Evolutionary conservation across 495 filamentous ascomycete genomes (phyloP).

Genomic region (Sporormia fimetaria): DNA sequence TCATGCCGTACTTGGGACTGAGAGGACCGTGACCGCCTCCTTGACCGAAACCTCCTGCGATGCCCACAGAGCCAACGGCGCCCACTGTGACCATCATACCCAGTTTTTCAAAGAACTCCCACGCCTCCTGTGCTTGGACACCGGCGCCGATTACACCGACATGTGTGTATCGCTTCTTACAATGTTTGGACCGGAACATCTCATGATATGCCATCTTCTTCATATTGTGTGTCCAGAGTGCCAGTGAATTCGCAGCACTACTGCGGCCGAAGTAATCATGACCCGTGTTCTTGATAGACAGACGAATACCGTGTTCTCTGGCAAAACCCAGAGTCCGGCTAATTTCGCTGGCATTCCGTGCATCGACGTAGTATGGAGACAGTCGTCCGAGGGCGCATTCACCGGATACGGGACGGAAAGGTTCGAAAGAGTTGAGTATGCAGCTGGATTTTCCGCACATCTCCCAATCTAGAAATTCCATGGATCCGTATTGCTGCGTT

Average conservation of each 20-base stretch:
- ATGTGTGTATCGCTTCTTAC: constrained; percentile 13
- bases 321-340: constrained; percentile 18
- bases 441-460: constrained; percentile 16
- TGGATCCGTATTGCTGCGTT: constrained; percentile 18
- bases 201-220: constrained; percentile 11
- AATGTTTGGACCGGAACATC: constrained; percentile 13
- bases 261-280: constrained; percentile 26
- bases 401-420: constrained; percentile 11
- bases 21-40: constrained; percentile 24
- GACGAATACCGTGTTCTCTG: constrained; percentile 19
- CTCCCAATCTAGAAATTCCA: constrained; percentile 24
- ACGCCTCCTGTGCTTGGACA: constrained; percentile 10
- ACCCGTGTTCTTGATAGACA: constrained; percentile 26
- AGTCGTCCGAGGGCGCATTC: constrained; percentile 18
- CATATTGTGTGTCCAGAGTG: constrained; percentile 24
- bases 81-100: constrained; percentile 18
- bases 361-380: constrained; percentile 23
- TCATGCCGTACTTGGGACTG: constrained; percentile 17
- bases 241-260: constrained; percentile 18
- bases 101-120: constrained; percentile 15
- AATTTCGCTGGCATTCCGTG: constrained; percentile 11
- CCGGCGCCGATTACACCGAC: constrained; percentile 22
- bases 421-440: constrained; percentile 10
- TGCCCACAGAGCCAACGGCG: constrained; percentile 16
- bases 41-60: constrained; percentile 23